Evolutionary conservation across 257 asterid genomes (phyloP).

Genomic region (Mentha longifolia): DNA sequence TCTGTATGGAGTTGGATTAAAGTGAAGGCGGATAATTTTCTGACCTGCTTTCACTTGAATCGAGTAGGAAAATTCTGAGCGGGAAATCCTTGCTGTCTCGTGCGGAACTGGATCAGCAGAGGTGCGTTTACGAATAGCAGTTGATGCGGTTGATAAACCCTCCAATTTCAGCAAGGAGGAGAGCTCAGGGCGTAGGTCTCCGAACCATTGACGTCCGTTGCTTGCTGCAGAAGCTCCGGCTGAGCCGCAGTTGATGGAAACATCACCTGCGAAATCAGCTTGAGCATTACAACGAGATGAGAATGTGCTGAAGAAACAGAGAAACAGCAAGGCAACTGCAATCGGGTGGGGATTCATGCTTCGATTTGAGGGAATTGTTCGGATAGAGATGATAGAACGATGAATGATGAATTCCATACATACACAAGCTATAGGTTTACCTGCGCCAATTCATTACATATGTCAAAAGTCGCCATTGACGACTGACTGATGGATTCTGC

Average conservation of each 20-base stretch:
- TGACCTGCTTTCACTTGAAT: conserved; percentile 38
- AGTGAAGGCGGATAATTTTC: conserved; percentile 37
- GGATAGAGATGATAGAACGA: too few relatives aligned
- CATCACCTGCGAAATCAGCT: conserved; percentile 18
- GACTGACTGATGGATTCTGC: too few relatives aligned
- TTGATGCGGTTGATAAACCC: conserved; percentile 50
- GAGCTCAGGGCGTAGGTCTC: conserved; percentile 37
- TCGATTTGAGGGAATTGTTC: background rate
- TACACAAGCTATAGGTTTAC: background rate
- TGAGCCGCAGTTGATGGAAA: conserved; percentile 47
- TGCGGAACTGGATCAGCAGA: conserved; percentile 35
- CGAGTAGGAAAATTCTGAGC: conserved; percentile 32
- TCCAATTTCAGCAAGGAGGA: conserved; percentile 33
- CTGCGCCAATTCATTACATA: background rate
- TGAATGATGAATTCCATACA: background rate
- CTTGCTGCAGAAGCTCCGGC: conserved; percentile 33
- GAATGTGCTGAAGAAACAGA: conserved; percentile 20
- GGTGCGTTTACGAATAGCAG: conserved; percentile 9
- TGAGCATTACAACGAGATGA: too few relatives aligned
- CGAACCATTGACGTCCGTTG: conserved; percentile 52
- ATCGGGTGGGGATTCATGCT: conserved; percentile 3
- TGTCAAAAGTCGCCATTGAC: too few relatives aligned
- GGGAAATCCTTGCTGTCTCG: conserved; percentile 39
- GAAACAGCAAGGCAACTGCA: conserved; percentile 12
- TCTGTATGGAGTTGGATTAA: conserved; percentile 23